These are phyloP conservation scores for Sphenostylis stenocarpa DNA, from an alignment of 306 rosid genomes.

Conservation along the genomic window DNA sequence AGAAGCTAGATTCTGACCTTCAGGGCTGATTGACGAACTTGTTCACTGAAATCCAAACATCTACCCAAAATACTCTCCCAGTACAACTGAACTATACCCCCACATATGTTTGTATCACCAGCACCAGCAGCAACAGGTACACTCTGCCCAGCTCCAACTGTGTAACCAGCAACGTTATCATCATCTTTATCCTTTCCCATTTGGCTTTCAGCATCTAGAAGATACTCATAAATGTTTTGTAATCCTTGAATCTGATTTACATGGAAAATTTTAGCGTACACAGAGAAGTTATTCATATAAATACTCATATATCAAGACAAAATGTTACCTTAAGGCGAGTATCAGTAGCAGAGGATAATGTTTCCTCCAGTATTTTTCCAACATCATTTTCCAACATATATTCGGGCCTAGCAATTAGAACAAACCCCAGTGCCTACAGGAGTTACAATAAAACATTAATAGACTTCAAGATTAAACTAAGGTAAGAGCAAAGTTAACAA, in stretches of 20 bases:
- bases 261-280: conserved; percentile 40
- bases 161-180: conserved; percentile 42
- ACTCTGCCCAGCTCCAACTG: conserved; percentile 63
- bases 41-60: conserved; percentile 76
- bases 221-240: conserved; percentile 92
- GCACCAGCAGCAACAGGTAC: conserved; percentile 99
- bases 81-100: conserved; percentile 93
- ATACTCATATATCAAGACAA: conserved; percentile 8
- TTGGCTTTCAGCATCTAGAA: conserved; percentile 89
- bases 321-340: conserved; percentile 75
- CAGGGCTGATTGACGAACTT: conserved; percentile 82
- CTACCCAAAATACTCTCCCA: conserved; percentile 86
- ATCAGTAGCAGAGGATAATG: conserved; percentile 62
- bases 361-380: conserved; percentile 70
- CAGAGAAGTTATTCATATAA: not conserved
- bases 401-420: conserved; percentile 92
- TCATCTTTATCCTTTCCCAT: conserved; percentile 64
- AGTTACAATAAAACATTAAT: conserved; percentile 37
- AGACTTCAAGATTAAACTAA: conserved; percentile 25
- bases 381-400: conserved; percentile 85
- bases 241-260: conserved; percentile 84
- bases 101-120: conserved; percentile 98
- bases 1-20: conserved; percentile 62
- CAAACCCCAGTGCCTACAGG: conserved; percentile 90
- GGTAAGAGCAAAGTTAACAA: conserved; percentile 19